These are phyloP conservation scores for Tillandsia leiboldiana DNA, from an alignment of 176 grass and related monocot genomes.

Conservation along the genomic window DNA sequence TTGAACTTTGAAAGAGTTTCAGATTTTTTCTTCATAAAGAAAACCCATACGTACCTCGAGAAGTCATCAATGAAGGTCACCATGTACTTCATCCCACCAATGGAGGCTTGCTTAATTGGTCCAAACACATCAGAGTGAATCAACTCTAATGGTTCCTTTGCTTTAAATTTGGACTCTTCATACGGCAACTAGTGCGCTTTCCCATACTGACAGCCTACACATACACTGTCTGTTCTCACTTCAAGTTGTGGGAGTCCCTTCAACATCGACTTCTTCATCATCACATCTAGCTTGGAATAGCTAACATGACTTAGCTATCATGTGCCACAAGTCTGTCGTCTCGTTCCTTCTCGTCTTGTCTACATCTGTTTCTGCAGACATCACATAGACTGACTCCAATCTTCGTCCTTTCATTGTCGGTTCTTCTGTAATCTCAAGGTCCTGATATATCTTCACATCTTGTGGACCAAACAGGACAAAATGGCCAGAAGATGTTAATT, in stretches of 20 bases:
- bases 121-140: no score
- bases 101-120: no score
- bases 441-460: no score
- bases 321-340: background rate
- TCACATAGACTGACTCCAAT: background rate
- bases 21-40: no score
- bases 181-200: background rate
- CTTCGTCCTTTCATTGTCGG: background rate
- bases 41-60: no score
- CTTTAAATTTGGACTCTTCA: constrained; percentile 3
- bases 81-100: no score
- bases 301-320: constrained; percentile 3
- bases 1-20: no score
- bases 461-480: no score
- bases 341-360: background rate
- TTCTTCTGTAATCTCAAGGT: no score
- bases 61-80: no score
- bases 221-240: background rate
- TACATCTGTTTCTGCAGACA: background rate
- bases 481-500: no score
- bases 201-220: constrained; percentile 1
- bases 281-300: constrained; percentile 4
- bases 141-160: background rate
- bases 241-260: constrained; percentile 11
- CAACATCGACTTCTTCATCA: background rate